Conservation (phyloP, 129 eudicot species). For the Lonicera japonica region DNA sequence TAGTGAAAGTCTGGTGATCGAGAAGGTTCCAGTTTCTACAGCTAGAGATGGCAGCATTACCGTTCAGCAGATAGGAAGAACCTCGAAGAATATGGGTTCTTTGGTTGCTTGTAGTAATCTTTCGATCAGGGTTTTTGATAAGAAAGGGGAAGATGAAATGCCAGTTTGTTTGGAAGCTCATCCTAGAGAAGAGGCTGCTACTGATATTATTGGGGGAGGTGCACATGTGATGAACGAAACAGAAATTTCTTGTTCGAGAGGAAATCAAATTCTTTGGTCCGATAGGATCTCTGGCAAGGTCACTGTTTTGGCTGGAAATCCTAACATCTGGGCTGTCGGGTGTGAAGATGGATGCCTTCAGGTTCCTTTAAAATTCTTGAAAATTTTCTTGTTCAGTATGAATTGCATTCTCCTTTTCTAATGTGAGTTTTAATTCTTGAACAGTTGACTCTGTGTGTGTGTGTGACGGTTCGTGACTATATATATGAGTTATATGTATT, state of each 20-base stretch:
- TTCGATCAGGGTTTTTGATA: slow-evolving; percentile 64
- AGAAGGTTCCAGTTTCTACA: slow-evolving; percentile 45
- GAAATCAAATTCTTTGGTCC: slow-evolving; percentile 73
- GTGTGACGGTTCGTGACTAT: no score
- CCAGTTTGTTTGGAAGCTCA: slow-evolving; percentile 79
- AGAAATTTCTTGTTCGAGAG: slow-evolving; percentile 73
- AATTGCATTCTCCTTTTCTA: neutral
- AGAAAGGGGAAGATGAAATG: slow-evolving; percentile 50
- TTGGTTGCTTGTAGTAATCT: slow-evolving; percentile 29
- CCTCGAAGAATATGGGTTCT: slow-evolving; percentile 28
- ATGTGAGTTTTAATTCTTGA: no score
- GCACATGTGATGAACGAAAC: slow-evolving; percentile 70
- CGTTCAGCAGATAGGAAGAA: slow-evolving; percentile 46
- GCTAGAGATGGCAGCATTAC: slow-evolving; percentile 42
- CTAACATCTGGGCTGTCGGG: slow-evolving; percentile 99
- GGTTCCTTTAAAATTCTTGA: slow-evolving; percentile 31
- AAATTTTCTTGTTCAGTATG: neutral
- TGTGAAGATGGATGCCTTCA: slow-evolving; percentile 94
- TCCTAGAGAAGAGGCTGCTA: slow-evolving; percentile 75
- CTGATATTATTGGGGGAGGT: slow-evolving; percentile 48
- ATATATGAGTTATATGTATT: no score
- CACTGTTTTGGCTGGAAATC: slow-evolving; percentile 90
- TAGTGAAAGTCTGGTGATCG: slow-evolving; percentile 87
- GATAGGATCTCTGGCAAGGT: slow-evolving; percentile 85
- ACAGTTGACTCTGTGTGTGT: no score